Evolutionary conservation across 225 moss, liverwort and hornwort species (phyloP), one percentile per base, ranked within the genome.

Genomic region (Lunularia cruciata): DNA sequence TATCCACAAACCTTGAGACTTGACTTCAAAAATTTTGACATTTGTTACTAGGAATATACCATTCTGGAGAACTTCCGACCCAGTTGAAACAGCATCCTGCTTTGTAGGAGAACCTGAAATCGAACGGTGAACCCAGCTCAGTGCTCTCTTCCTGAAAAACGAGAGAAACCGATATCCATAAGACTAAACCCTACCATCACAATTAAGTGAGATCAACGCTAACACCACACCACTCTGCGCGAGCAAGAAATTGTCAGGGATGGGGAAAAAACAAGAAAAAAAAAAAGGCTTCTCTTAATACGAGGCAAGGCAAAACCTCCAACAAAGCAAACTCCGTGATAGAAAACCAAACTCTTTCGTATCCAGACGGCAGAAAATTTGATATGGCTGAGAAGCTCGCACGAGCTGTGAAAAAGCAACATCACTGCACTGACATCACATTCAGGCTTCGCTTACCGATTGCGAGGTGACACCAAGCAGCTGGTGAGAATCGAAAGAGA

Each of bases 401-500:
- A 34, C 4, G 18, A 59, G 34, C 30, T 8, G 19, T 16, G 4
- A 59, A 23, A 33, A 8, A 59, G 15, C 58, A 59, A 35, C 33
- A 31, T 5, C 25, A 35, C 33, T 14, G 2, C 9, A 31, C 5
- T 8, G n/a, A 30, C 4, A n/a, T 4, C 8, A 49, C 14, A 40
- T 48, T 19, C 5, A 60, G 2, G 36, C 0, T 28, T 22, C 35
- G 60, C 75, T 25, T 11, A 80, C 76, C 81, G 69, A 35, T 70
- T 55, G 38, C 46, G 69, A 16, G 62, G 52, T 39, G 73, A 53
- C 12, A 48, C 69, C 9, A 77, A 6, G 25, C 65, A 53, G 36
- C 43, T 73, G 57, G 81, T 61, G 46, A 81, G 47, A 22, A 81
- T 33, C 4, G 81, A 76, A 20, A 77, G 47, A 32, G 81, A 73